Conservation (phyloP, 345 rosid species). For the Dipteronia sinensis region DNA sequence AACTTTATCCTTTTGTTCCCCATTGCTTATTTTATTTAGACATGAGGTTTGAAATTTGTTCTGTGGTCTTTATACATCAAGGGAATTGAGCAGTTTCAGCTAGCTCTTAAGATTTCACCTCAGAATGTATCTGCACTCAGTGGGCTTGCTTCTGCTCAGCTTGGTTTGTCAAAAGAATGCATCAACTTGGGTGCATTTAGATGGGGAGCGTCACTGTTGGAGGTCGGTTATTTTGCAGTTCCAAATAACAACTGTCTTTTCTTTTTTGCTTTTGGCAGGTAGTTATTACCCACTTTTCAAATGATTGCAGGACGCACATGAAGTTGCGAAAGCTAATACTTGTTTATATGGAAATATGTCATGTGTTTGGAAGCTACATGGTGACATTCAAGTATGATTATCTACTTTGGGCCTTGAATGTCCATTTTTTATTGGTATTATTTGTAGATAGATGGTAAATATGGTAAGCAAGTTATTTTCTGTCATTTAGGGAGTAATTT, state of each 20-base stretch:
- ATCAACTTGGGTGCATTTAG: constrained; percentile 75
- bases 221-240: constrained; percentile 50
- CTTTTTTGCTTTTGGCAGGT: background rate
- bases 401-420: constrained; percentile 1
- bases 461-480: constrained; percentile 1
- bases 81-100: constrained; percentile 84
- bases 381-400: constrained; percentile 72
- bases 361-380: constrained; percentile 85
- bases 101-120: constrained; percentile 74
- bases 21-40: constrained; percentile 4
- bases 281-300: constrained; percentile 15
- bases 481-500: background rate
- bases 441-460: constrained; percentile 5
- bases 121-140: constrained; percentile 71
- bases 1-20: background rate
- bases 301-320: constrained; percentile 66
- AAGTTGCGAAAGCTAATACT: constrained; percentile 52
- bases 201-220: constrained; percentile 86
- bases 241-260: background rate
- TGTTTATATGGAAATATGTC: constrained; percentile 65
- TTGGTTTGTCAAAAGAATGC: constrained; percentile 84
- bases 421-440: constrained; percentile 7
- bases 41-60: constrained; percentile 4
- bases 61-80: constrained; percentile 35
- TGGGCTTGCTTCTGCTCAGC: constrained; percentile 85